Evolutionary conservation across 805 yeast genomes (phyloP), one percentile per base, ranked within the genome.

Genomic region (Kuraishia piskuri): DNA sequence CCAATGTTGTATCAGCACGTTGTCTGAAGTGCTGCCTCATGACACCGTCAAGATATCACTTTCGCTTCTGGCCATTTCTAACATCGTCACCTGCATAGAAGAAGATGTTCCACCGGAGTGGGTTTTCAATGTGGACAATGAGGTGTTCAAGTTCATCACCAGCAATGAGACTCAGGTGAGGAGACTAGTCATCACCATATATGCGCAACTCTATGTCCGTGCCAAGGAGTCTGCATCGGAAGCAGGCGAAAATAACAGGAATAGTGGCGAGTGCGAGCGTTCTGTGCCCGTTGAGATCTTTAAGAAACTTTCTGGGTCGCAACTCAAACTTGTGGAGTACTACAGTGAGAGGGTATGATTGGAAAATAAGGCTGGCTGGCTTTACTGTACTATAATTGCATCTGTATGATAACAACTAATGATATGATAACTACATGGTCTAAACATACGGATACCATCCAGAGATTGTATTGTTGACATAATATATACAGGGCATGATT

Each of bases 281-380:
- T 31, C 40, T 12, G 40, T 45, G 9, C 48, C 48, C 8, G 31
- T 25, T 49, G 51, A 36, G 23, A 63, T 77, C 3, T 65, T 78
- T 56, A 67, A 62, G 36, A 69, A 67, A 53, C 61, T 79, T 44
- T 64, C 75, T 19, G 54, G 61, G 2, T 69, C 79, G 1, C 84
- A 80, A 54, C 65, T 64, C 52, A 76, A 72, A 56, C 62, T 81
- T 50, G 71, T 80, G 17, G 77, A 78, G 53, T 73, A 74, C 56
- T 80, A 78, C 60, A 67, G 71, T 53, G 56, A 53, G 40, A 31
- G 40, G 40, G 40, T 31, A 12, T 31, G 17, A 31, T 10, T 25
- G 17, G 14, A 31, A n/a, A n/a, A n/a, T n/a, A n/a, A 8, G 40
- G 40, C 4, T 14, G 40, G 49, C 10, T 19, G 20, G 9, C 26